These are phyloP conservation scores for Gymnopilus dilepis DNA, from an alignment of 768 basidiomycete genomes.

Conservation along the genomic window DNA sequence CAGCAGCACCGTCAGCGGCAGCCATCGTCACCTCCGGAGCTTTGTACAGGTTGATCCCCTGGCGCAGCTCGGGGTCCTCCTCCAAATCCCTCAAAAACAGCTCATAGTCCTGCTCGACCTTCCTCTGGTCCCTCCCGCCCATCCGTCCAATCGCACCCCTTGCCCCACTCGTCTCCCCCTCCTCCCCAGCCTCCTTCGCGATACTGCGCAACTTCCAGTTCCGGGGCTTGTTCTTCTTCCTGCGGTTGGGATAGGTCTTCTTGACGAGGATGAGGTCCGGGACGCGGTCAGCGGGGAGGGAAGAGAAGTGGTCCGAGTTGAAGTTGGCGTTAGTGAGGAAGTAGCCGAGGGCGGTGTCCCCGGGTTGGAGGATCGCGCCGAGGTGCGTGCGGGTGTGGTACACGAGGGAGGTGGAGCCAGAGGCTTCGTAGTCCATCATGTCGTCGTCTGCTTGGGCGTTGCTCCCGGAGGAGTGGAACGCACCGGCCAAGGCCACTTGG, in stretches of 20 bases:
- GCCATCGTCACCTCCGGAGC: constrained; percentile 59
- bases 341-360: constrained; percentile 92
- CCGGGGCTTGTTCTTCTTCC: constrained; percentile 88
- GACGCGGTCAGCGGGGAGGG: constrained; percentile 65
- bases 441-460: constrained; percentile 49
- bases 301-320: constrained; percentile 87
- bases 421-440: constrained; percentile 67
- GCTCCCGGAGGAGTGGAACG: constrained; percentile 64
- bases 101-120: constrained; percentile 98
- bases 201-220: constrained; percentile 92
- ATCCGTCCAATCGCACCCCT: constrained; percentile 88
- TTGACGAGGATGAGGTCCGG: constrained; percentile 94
- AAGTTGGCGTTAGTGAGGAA: constrained; percentile 89
- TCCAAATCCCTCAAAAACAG: constrained; percentile 92
- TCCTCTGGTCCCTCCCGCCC: constrained; percentile 89
- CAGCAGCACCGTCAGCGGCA: constrained; percentile 34
- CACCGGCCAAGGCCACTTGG: constrained; percentile 86
- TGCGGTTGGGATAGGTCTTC: constrained; percentile 92
- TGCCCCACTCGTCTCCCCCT: constrained; percentile 76
- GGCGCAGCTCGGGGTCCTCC: constrained; percentile 92
- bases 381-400: constrained; percentile 97
- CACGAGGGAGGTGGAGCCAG: constrained; percentile 72
- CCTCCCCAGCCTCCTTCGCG: constrained; percentile 89
- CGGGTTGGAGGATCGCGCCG: constrained; percentile 69
- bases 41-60: constrained; percentile 88